Evolutionary conservation across 805 yeast species (phyloP).

Genomic region (Grigorovia yakushimaensis): DNA sequence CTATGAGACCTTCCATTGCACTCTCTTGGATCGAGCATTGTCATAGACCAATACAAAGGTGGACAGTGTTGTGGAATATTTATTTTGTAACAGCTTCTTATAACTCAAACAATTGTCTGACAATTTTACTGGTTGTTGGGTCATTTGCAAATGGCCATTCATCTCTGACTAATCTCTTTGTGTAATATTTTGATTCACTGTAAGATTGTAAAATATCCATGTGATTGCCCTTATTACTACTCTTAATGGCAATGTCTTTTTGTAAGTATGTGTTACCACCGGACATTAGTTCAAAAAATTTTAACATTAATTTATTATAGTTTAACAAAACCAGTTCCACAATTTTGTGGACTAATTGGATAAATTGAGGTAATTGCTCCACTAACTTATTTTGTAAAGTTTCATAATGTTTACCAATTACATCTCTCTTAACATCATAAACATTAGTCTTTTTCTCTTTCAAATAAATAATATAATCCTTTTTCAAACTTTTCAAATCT

Average conservation of each 20-base stretch:
- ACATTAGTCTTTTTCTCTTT: conserved; percentile 14
- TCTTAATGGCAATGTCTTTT: conserved; percentile 17
- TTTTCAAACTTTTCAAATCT: conserved; percentile 26
- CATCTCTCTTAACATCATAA: conserved; percentile 21
- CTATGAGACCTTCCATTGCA: background rate
- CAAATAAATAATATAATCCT: conserved; percentile 26
- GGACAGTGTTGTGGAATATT: no score
- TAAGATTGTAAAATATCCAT: conserved; percentile 31
- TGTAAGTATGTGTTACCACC: conserved; percentile 24
- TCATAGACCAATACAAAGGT: no score
- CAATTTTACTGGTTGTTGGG: conserved; percentile 17
- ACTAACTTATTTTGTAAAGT: conserved; percentile 20
- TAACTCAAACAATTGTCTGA: conserved; percentile 22
- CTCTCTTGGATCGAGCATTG: no score
- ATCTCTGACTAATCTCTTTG: conserved; percentile 25
- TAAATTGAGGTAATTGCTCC: conserved; percentile 26
- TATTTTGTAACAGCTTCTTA: no score
- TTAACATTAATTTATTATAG: conserved; percentile 13
- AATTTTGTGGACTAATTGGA: conserved; percentile 9
- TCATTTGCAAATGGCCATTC: conserved; percentile 16
- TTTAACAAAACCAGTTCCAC: conserved; percentile 14
- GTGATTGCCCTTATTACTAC: conserved; percentile 4
- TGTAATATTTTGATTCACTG: conserved; percentile 22
- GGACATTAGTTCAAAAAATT: conserved; percentile 26
- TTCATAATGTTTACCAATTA: conserved; percentile 23